Evolutionary conservation across 2,329 filamentous ascomycete genomes (phyloP).

Genomic region (Hypoxylon sp.): DNA sequence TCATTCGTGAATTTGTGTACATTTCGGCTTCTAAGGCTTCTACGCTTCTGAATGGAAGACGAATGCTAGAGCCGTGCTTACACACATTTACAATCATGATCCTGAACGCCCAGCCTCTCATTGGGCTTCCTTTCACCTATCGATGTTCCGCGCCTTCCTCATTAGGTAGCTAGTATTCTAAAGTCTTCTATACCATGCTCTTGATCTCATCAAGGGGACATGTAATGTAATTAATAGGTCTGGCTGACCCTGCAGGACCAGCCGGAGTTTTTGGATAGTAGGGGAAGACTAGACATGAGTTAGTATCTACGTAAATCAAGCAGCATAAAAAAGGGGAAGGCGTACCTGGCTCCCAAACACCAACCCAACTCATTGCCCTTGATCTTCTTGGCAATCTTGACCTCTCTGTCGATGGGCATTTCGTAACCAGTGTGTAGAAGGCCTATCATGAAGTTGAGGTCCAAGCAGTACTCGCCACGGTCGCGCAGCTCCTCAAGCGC

Average conservation of each 20-base stretch:
- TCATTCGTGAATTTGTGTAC: conserved; percentile 25
- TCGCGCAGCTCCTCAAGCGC: conserved; percentile 85
- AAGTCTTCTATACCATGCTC: conserved; percentile 32
- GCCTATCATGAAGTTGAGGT: conserved; percentile 96
- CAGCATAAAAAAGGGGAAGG: conserved; percentile 24
- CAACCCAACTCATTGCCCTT: conserved; percentile 96
- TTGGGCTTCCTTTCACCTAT: conserved; percentile 33
- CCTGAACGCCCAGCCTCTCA: conserved; percentile 44
- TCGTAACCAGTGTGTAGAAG: conserved; percentile 96
- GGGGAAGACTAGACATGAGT: conserved; percentile 76
- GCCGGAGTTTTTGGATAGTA: conserved; percentile 84
- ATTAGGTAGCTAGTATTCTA: conserved; percentile 34
- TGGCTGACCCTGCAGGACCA: conserved; percentile 92
- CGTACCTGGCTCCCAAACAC: conserved; percentile 96
- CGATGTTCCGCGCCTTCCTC: conserved; percentile 32
- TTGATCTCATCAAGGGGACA: conserved; percentile 16
- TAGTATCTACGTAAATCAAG: conserved; percentile 53
- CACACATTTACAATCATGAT: conserved; percentile 28
- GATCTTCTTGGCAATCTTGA: conserved; percentile 99
- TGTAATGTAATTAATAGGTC: conserved; percentile 67
- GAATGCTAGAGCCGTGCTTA: conserved; percentile 21
- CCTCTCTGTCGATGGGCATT: conserved; percentile 96
- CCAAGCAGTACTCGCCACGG: conserved; percentile 91
- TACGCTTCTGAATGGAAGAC: conserved; percentile 9
- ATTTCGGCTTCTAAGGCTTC: conserved; percentile 10